Evolutionary conservation across 2,329 filamentous ascomycete species (phyloP), one percentile per base, ranked within the genome.

Genomic region (Lomentospora prolificans): DNA sequence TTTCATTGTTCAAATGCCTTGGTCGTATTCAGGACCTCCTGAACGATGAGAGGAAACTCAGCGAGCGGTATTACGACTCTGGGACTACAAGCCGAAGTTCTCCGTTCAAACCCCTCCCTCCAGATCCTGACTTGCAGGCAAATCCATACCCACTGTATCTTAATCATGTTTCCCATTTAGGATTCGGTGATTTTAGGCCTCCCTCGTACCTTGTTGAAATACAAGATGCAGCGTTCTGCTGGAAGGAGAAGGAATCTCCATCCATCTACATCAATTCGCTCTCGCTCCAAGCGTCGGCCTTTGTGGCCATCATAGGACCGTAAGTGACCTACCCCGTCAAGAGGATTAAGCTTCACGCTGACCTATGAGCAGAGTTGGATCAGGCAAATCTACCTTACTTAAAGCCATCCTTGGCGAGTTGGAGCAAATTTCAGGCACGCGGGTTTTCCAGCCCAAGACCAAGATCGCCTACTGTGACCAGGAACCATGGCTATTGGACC

Each of bases 321-420:
- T 50, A 14, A 50, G 46, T 50, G 14, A 6, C 19, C 24, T 25
- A 9, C 5, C 4, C 46, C 8, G 8, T 50, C 22, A n/a, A n/a
- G n/a, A n/a, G n/a, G n/a, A n/a, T n/a, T n/a, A n/a, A n/a, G n/a
- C n/a, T 44, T n/a, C 5, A 44, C 4, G 3, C 60, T 77, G 0
- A 62, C 73, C 8, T 74, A 74, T 0, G n/a, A n/a, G n/a, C n/a
- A 72, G 73, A 1, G 64, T 76, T 3, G 75, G 69, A 1, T 71
- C 69, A 1, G 75, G 75, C 0, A 77, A 77, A 58, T 74, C 70
- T 0, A 72, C 74, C 0, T 59, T 77, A 0, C 68, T 73, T 58
- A 72, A 71, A 53, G 67, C 67, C 0, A 60, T 77, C 0, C 62
- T 72, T 0, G 68, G 69, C 10, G 69, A 70, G 50, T 59, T 66